Evolutionary conservation across 305 asterid species (phyloP), one percentile per base, ranked within the genome.

Genomic region (Plantago lanceolata): DNA sequence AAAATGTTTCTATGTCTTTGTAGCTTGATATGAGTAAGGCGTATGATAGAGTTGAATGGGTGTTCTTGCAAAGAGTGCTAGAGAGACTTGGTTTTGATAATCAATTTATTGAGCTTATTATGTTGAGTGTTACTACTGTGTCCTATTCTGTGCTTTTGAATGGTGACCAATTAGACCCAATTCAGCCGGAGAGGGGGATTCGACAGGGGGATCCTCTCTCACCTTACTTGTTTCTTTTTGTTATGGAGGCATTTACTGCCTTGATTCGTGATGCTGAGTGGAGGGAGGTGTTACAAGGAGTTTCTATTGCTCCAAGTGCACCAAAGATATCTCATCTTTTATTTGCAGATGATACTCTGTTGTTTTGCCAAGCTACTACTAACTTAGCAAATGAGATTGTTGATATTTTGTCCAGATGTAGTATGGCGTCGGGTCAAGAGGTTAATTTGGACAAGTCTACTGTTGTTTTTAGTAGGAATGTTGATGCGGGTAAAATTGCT

Each of bases 21-120:
- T 55, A 55, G 6, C 19, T 65, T 0, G 63, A 65, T 9, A 55
- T 44, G 56, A 56, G 63, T 0, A 65, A 65, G 18, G 20, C 56
- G 0, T 65, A 26, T n/a, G 70, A 65, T 11, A 21, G 31, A 6
- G 43, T 55, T 1, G 63, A 26, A n/a, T 55, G 70, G 70, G 0
- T 15, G 3, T 54, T 11, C 47, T 65, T 1, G 19, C n/a, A 19
- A 0, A 5, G 2, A 0, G 18, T 56, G n/a, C 16, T 65, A 29
- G 1, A 4, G 0, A 21, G 15, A 0, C 0, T 65, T 0, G 59
- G 67, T 0, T 49, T 63, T 13, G 19, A 18, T 13, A 20, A 5
- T 0, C 0, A 0, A 0, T 37, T 68, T 37, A 43, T 40, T 2
- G 15, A 15, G 0, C 19, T 61, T 2, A 19, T 28, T 2, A 51